Base-by-base conservation (phyloP, 495 filamentous ascomycete genomes). In the Mytilinidion resinicola region DNA sequence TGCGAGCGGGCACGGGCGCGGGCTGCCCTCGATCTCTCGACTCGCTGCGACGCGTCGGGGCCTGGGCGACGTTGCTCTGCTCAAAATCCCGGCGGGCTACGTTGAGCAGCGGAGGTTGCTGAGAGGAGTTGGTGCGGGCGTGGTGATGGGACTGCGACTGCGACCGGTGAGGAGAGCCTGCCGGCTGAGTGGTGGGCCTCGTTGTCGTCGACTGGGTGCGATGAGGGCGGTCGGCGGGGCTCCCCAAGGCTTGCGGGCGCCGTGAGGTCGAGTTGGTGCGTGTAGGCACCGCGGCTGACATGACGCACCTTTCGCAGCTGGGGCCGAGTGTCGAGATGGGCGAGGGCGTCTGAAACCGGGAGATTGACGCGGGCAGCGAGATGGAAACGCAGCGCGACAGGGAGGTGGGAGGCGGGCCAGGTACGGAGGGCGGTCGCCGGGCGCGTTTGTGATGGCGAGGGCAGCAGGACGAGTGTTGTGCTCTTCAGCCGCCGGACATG, bases 81-180 rank as follows among this genome's bases (percentile, higher is more conserved):
- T 86, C 84, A 56, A 76, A 80, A 53, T 87, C 84, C 44, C 77
- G 75, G 43, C 79, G 79, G 56, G 78, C 78, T 58, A 82, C 74
- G 57, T 73, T 76, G 39, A 78, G 76, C 25, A 84, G 73, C 9
- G 76, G 73, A 52, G 73, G 73, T 62, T 80, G 74, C 53, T 81
- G 80, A 8, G 62, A 47, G 25, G 79, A 73, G 4, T 76, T 70
- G 8, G 79, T 75, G 36, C 75, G 77, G 55, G 70, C 73, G 65
- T 82, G 74, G 4, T 76, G 72, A 42, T 82, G 75, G 30, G 79
- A 74, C 54, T 79, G 77, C 8, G 80, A 78, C 56, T 74, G 71
- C 14, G 80, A 73, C 5, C 73, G 74, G 25, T 57, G 59, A 61
- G 68, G 58, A 69, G 73, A 67, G 57, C 50, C 47, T 55, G 72